A percentile compares a stretch with the other conserved stretches of the same genome.
Evolutionary conservation across 768 basidiomycete genomes (phyloP).

Genomic region (Filobasidium floriforme): DNA sequence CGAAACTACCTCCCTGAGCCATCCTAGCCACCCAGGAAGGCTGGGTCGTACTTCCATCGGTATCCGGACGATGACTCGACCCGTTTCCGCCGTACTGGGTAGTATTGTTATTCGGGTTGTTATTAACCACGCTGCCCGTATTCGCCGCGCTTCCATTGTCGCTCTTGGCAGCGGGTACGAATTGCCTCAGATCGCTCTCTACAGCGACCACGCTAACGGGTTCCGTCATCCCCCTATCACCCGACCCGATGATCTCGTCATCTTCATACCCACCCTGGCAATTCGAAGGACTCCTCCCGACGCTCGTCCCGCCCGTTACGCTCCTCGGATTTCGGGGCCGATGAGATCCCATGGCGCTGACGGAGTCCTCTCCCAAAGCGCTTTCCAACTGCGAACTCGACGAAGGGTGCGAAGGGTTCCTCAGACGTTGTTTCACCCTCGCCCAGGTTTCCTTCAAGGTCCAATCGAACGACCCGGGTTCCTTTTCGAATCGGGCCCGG

Average conservation of each 20-base stretch:
- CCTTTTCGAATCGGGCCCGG: conserved; percentile 18
- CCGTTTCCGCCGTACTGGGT: background rate
- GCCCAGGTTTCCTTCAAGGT: conserved; percentile 23
- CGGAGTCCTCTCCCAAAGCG: conserved; percentile 28
- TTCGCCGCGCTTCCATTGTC: conserved; percentile 31
- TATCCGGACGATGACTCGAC: background rate
- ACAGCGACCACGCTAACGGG: conserved; percentile 39
- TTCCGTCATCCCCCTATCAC: conserved; percentile 21
- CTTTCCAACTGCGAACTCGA: conserved; percentile 33
- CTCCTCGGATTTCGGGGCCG: conserved; percentile 18
- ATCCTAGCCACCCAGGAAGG: conserved; percentile 12
- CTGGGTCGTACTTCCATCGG: conserved; percentile 3
- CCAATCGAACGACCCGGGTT: conserved; percentile 7
- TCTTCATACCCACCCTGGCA: conserved; percentile 39
- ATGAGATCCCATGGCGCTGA: conserved; percentile 25
- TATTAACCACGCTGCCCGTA: background rate
- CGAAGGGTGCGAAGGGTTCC: conserved; percentile 41
- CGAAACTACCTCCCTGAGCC: conserved; percentile 9
- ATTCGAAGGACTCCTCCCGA: conserved; percentile 17
- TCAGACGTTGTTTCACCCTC: conserved; percentile 28
- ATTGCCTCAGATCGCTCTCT: conserved; percentile 39
- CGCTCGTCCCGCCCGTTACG: conserved; percentile 8
- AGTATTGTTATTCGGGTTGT: background rate
- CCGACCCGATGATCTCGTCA: conserved; percentile 16
- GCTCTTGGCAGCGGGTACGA: conserved; percentile 34